Evolutionary conservation across 441 rosid genomes (phyloP).

Genomic region (Theobroma grandiflorum): DNA sequence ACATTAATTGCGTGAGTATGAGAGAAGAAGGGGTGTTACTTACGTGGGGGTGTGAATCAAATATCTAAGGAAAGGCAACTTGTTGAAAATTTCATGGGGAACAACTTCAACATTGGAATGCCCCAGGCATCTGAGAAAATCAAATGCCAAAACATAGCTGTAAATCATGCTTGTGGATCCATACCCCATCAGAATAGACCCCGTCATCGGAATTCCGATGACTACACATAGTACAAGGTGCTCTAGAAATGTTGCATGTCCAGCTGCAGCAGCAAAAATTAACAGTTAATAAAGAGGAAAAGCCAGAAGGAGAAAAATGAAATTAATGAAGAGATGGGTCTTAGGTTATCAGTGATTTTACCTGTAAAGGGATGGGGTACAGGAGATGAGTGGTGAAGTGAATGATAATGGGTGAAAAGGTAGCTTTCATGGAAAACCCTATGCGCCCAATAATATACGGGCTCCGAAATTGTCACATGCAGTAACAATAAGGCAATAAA

Average conservation of each 20-base stretch:
- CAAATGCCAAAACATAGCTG: conserved; percentile 67
- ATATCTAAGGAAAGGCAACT: conserved; percentile 69
- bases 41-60: conserved; percentile 86
- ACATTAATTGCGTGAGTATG: conserved; percentile 1
- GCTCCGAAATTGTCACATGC: conserved; percentile 85
- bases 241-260: conserved; percentile 72
- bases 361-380: conserved; percentile 81
- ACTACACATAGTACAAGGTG: conserved; percentile 55
- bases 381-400: conserved; percentile 79
- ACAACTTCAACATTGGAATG: conserved; percentile 84
- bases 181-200: conserved; percentile 59
- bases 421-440: conserved; percentile 60
- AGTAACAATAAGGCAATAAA: conserved; percentile 59
- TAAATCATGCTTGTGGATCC: conserved; percentile 66
- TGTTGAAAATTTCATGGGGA: conserved; percentile 62
- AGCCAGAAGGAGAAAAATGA: not conserved
- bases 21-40: conserved; percentile 30
- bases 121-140: conserved; percentile 83
- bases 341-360: conserved; percentile 24
- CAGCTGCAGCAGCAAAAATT: conserved; percentile 53
- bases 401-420: conserved; percentile 77
- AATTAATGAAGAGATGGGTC: not conserved
- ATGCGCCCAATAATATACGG: conserved; percentile 75
- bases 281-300: not conserved
- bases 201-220: conserved; percentile 75